phyloP scores from a whole-genome alignment of 2,329 filamentous ascomycete genomes.

The Tolypocladium nubicola region DNA sequence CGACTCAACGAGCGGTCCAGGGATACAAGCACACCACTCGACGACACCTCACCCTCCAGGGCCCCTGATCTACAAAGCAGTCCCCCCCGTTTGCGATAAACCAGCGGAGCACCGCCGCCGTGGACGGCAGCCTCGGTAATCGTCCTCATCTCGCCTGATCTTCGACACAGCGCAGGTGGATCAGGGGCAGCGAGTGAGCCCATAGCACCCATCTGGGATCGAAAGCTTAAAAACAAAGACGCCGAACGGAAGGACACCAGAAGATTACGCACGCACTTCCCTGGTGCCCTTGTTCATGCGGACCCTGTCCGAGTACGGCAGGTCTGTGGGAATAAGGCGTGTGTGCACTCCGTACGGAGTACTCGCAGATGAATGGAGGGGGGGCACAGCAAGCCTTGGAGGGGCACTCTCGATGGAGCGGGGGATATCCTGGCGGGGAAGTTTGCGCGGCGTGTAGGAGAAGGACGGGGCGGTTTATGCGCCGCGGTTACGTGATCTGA shows the following conservation, averaged over 20 bases:
- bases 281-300: neutral
- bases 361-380: neutral
- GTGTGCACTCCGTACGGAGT: neutral
- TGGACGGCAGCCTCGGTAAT: neutral
- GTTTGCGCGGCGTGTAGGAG: neutral
- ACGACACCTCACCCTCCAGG: neutral
- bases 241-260: neutral
- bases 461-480: neutral
- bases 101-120: neutral
- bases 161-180: neutral
- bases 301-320: neutral
- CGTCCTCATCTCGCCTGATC: neutral
- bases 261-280: neutral
- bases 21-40: neutral
- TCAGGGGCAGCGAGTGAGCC: neutral
- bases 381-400: no score
- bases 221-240: neutral
- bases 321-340: neutral
- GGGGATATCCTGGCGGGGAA: neutral
- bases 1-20: neutral
- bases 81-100: neutral
- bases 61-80: neutral
- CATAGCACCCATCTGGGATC: neutral
- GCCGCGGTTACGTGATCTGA: neutral
- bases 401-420: neutral